Evolutionary conservation across 768 basidiomycete species (phyloP), one percentile per base, ranked within the genome.

Genomic region (Lentinula guzmanii): DNA sequence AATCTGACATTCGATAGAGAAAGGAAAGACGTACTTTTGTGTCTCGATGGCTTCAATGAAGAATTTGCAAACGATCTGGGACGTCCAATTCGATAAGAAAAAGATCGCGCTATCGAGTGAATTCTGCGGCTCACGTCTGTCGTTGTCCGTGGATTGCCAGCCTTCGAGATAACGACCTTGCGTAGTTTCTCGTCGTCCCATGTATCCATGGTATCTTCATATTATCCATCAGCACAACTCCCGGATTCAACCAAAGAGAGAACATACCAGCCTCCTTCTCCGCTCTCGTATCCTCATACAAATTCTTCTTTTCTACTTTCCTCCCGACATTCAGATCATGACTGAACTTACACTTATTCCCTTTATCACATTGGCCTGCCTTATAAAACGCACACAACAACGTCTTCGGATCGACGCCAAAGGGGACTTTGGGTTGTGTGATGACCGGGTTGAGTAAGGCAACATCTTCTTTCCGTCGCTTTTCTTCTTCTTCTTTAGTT

Each of bases 121-220:
- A 46, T 34, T 33, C 9, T 28, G 21, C 24, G 28, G 72, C 80
- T 61, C 67, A 94, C 93, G 70, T 98, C 96, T 41, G 96, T 98
- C 2, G 88, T 90, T 28, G 92, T 96, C 66, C 87, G 83, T 55
- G 92, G 93, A 74, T 95, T 97, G 31, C 95, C 95, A 64, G 86
- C 82, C 74, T 94, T 95, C 9, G 88, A 90, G 16, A 86, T 66
- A 1, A 98, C 93, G 60, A 98, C 97, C n/a, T 76, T 85, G 42
- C 86, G 81, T 61, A 99, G 77, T 75, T 98, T 98, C 69, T 88
- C 94, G 63, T 98, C 91, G 74, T 97, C 94, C 97, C 97, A 99
- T 64, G 79, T 86, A 67, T 97, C 95, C 97, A 98, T 98, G 10
- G 93, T 95, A 75, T 98, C 95, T 41, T 24, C 59, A 45, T 45